phyloP scores from a whole-genome alignment of 345 rosid genomes.

The Geranium brycei region DNA sequence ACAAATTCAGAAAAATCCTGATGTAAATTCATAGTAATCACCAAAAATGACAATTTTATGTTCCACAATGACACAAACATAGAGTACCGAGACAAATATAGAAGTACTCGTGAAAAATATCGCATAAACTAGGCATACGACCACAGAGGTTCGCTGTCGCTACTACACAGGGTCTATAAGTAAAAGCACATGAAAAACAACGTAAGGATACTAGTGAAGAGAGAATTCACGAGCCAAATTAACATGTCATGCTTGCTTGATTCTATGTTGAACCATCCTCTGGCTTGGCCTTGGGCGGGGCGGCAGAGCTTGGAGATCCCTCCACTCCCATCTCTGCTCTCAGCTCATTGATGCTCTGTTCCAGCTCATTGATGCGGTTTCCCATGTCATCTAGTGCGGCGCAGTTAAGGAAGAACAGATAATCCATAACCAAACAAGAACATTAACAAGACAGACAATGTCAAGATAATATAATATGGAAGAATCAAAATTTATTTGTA shows the following conservation, averaged over 20 bases:
- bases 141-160: background rate
- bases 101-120: background rate
- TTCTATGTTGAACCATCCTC: slow-evolving; percentile 32
- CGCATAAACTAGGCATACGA: background rate
- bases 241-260: background rate
- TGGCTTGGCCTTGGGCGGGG: slow-evolving; percentile 30
- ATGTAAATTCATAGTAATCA: background rate
- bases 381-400: slow-evolving; percentile 72
- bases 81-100: background rate
- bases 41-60: background rate
- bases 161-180: too few species aligned
- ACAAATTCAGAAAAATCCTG: background rate
- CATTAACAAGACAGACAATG: background rate
- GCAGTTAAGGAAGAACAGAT: slow-evolving; percentile 30
- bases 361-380: slow-evolving; percentile 51
- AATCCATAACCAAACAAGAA: background rate
- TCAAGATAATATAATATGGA: too few species aligned
- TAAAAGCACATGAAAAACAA: background rate
- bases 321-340: slow-evolving; percentile 57
- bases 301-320: slow-evolving; percentile 48
- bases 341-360: slow-evolving; percentile 55
- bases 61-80: background rate
- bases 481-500: too few species aligned
- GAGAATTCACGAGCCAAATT: too few species aligned
- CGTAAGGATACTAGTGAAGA: background rate